Evolutionary conservation across 176 grass and related monocot genomes (phyloP), one percentile per base, ranked within the genome.

Genomic region (Elymus sibiricus): DNA sequence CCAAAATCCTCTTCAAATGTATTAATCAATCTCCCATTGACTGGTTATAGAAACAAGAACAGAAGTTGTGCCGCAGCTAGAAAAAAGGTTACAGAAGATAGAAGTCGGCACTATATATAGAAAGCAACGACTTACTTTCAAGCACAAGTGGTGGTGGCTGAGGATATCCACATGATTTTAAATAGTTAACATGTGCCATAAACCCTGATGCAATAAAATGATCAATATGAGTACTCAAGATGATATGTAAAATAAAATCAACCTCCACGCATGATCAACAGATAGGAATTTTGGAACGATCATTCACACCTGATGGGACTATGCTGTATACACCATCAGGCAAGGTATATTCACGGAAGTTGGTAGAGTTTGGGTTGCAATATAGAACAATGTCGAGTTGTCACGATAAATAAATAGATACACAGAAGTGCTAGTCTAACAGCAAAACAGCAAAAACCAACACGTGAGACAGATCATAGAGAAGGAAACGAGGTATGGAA

Each of bases 71-170:
- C 29, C 26, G 15, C 26, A 7, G 37, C 37, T 32, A 65, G 1
- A n/a, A 85, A 79, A 60, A 27, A 79, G 39, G 37, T 47, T 69
- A 37, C 11, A 31, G 6, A 60, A 84, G 25, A 35, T 21, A 47
- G 11, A 60, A 27, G 19, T 61, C 26, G 42, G 34, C 16, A 60
- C 68, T 70, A 79, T 8, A 12, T 70, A 79, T 8, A 12, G 58
- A 70, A 35, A 61, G 24, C 64, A 86, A 44, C 9, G 4, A 37
- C 64, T 59, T 79, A 86, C 64, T 2, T 42, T 79, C 75, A 1
- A 86, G 64, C 46, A 79, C 64, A 70, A 86, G 84, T 13, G 84
- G 84, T 44, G 84, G 84, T 29, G n/a, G n/a, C n/a, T n/a, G n/a
- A n/a, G n/a, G n/a, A n/a, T n/a, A n/a, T n/a, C n/a, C n/a, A n/a